Evolutionary conservation across 106 monocot species (phyloP), one percentile per base, ranked within the genome.

Genomic region (Allium sativum): DNA sequence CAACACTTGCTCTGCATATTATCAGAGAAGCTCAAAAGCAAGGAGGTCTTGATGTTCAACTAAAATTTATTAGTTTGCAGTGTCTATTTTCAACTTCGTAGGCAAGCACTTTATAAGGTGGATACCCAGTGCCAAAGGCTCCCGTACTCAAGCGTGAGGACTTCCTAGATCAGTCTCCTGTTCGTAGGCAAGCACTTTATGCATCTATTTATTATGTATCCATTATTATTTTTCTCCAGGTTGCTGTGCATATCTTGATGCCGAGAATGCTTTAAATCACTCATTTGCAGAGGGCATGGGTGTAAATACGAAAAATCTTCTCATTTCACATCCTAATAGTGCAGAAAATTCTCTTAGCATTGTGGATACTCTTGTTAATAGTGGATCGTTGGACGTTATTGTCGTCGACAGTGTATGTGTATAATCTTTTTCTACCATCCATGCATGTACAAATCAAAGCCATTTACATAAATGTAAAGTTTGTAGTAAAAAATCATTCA

Each of bases 1-100:
- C 93, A 64, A 89, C 93, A 57, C 82, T 94, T 65, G 93, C 93
- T 18, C 83, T 94, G 76, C 89, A 94, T 66, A 76, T 89, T 52
- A 76, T 94, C 61, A 94, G 80, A 69, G 89, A 94, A 77, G 85
- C 89, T 70, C 93, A 94, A 65, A 89, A 83, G 69, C 65, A 62
- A 74, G 89, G 93, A 94, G 93, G 93, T 89, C 56, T 18, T 11
- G 5, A 31, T 31, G 31, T 31, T 31, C 0, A 31, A 31, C 31
- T 31, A 31, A 31, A 31, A 31, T 31, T 31, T 31, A 31, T 31
- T 31, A 31, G 4, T 31, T 31, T 31, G 31, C 31, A 31, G 31
- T 31, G 31, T 31, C 31, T 31, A 31, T 31, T 31, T 55, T 55
- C 18, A 50, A 50, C 11, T 50, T 6, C 8, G 48, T 50, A 50